Percentiles rank a stretch among this genome's conserved stretches.
Evolutionary conservation across 306 rosid species (phyloP).

Genomic region (Cucurbita pepo): DNA sequence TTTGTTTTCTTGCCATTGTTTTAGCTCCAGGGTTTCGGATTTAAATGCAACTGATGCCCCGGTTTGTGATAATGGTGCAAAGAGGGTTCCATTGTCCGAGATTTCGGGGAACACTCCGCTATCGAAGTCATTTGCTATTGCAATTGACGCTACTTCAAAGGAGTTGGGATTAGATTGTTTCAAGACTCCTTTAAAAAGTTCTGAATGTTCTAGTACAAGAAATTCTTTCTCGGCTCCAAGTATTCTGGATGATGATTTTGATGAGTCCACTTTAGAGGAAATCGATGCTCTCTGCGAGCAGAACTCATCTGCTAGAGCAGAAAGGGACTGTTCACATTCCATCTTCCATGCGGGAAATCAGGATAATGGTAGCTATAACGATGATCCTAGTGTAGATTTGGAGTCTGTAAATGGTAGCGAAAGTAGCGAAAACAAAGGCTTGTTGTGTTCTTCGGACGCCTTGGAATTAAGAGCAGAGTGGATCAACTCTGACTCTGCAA

Average conservation of each 20-base stretch:
- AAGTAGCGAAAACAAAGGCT: constrained; percentile 14
- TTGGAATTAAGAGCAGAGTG: constrained; percentile 15
- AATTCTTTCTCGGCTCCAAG: constrained; percentile 16
- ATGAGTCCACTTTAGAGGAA: constrained; percentile 46
- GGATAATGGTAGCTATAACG: constrained; percentile 5
- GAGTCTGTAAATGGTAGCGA: constrained; percentile 3
- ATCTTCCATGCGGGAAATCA: constrained; percentile 1
- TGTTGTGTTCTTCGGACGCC: constrained; percentile 7
- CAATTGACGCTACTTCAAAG: constrained; percentile 4
- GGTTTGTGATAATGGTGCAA: constrained; percentile 8
- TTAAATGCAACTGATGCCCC: constrained; percentile 10
- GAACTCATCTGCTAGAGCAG: constrained; percentile 28
- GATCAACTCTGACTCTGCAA: constrained; percentile 4
- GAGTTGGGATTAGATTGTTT: constrained; percentile 9
- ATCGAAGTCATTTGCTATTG: constrained; percentile 2
- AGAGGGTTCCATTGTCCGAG: constrained; percentile 48
- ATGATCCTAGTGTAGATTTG: constrained; percentile 3
- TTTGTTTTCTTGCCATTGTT: background rate
- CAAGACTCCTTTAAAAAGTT: constrained; percentile 32
- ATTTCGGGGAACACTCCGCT: constrained; percentile 21
- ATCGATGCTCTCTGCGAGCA: constrained; percentile 50
- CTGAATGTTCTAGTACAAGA: constrained; percentile 8
- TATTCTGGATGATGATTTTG: constrained; percentile 43
- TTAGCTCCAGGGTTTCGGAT: constrained; percentile 18
- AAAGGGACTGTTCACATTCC: constrained; percentile 7